phyloP scores from a whole-genome alignment of 1,139 yeast genomes.

The Magnusiomyces sp. region DNA sequence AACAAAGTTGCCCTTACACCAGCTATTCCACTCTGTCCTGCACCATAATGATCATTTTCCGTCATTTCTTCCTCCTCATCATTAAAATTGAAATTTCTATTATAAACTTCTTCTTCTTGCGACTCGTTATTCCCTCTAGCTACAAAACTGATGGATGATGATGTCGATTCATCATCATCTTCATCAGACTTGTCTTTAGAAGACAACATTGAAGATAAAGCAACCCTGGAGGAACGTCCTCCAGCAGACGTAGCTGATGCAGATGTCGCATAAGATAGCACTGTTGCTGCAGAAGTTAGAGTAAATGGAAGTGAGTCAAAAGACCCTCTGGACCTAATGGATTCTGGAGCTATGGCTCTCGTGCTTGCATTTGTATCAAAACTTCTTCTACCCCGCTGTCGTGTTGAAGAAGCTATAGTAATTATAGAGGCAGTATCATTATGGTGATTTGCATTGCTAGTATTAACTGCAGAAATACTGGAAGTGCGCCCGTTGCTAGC shows the following conservation, averaged over 20 bases:
- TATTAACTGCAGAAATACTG: too few relatives aligned
- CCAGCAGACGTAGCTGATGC: conserved; percentile 9
- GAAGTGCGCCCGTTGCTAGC: not conserved
- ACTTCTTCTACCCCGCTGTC: conserved; percentile 30
- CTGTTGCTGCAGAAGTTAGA: conserved; percentile 9
- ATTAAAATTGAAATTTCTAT: too few relatives aligned
- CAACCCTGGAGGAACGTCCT: not conserved
- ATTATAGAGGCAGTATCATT: conserved; percentile 32
- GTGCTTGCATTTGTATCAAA: conserved; percentile 26
- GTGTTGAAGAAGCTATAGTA: conserved; percentile 34
- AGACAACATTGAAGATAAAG: not conserved
- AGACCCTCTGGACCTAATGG: conserved; percentile 25
- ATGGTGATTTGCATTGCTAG: too few relatives aligned
- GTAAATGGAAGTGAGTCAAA: conserved; percentile 21
- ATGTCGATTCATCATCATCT: too few relatives aligned
- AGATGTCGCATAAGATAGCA: conserved; percentile 11
- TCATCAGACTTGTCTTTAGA: too few relatives aligned
- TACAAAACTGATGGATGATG: too few relatives aligned
- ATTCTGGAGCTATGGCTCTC: conserved; percentile 33
- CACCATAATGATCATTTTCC: too few relatives aligned
- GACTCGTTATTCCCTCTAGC: too few relatives aligned
- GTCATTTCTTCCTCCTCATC: too few relatives aligned
- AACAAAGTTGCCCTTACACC: too few relatives aligned
- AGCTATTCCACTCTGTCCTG: too few relatives aligned
- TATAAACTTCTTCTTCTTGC: too few relatives aligned